Percentiles rank a stretch among this genome's conserved stretches.
Evolutionary conservation across 768 basidiomycete species (phyloP).

Genomic region (Lentinus brumalis): DNA sequence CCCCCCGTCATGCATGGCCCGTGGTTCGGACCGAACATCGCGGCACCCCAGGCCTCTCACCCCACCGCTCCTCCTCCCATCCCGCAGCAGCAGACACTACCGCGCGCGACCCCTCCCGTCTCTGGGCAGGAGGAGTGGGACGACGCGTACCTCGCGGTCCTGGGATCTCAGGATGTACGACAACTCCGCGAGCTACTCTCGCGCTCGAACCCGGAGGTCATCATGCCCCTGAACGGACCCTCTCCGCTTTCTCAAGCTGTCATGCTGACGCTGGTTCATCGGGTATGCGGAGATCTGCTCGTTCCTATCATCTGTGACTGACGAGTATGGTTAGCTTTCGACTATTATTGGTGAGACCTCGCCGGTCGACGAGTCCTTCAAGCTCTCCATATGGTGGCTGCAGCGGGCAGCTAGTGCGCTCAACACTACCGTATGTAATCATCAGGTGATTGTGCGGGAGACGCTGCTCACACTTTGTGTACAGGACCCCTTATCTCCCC

Average conservation of each 20-base stretch:
- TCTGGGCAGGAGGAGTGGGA: conserved; percentile 82
- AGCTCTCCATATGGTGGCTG: conserved; percentile 84
- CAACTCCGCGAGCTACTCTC: conserved; percentile 76
- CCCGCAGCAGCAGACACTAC: conserved; percentile 41
- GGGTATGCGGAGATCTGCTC: conserved; percentile 49
- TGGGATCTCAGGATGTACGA: conserved; percentile 71
- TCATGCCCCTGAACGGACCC: conserved; percentile 75
- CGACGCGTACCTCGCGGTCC: conserved; percentile 74
- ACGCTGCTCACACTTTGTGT: conserved; percentile 3
- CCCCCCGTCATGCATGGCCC: conserved; percentile 33
- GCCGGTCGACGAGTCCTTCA: conserved; percentile 79
- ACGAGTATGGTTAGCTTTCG: conserved; percentile 53
- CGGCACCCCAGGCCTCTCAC: conserved; percentile 82
- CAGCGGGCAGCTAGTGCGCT: conserved; percentile 72
- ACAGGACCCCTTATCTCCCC: conserved; percentile 79
- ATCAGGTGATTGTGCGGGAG: background rate
- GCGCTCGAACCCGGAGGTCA: conserved; percentile 74
- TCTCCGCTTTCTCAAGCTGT: conserved; percentile 82
- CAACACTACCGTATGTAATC: conserved; percentile 62
- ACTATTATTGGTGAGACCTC: conserved; percentile 73
- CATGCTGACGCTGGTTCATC: conserved; percentile 78
- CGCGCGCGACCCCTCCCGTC: conserved; percentile 41
- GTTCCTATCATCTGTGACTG: background rate
- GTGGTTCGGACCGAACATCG: conserved; percentile 69
- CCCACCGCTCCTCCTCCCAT: conserved; percentile 68